Evolutionary conservation across 495 filamentous ascomycete genomes (phyloP).

Genomic region (Cladorrhinum samala): DNA sequence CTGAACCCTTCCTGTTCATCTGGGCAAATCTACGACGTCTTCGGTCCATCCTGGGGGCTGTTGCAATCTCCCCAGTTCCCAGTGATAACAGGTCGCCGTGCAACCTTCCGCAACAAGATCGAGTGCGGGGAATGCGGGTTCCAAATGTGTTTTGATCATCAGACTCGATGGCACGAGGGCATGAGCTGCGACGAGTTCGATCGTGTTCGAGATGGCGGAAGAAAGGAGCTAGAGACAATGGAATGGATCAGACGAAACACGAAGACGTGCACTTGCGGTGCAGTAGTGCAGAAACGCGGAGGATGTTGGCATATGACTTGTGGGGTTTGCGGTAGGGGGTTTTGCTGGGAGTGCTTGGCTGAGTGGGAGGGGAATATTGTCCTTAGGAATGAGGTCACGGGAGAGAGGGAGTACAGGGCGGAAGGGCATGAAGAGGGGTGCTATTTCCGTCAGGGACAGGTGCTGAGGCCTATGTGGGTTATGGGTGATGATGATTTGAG

Average conservation of each 20-base stretch:
- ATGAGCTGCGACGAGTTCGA: constrained; percentile 35
- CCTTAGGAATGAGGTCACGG: background rate
- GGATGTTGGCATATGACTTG: constrained; percentile 20
- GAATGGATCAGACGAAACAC: constrained; percentile 6
- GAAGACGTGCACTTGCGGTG: constrained; percentile 14
- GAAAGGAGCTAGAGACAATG: background rate
- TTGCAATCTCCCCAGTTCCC: constrained; percentile 6
- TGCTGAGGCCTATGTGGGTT: constrained; percentile 3
- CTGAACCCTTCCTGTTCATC: constrained; percentile 25
- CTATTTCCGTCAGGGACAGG: constrained; percentile 4
- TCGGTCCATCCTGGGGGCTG: background rate
- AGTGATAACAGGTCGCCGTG: constrained; percentile 3
- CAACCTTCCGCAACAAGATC: constrained; percentile 20
- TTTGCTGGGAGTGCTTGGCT: constrained; percentile 20
- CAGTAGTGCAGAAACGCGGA: constrained; percentile 8
- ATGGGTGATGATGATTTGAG: background rate
- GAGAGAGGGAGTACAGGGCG: background rate
- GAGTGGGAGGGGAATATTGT: constrained; percentile 10
- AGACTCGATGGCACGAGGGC: constrained; percentile 33
- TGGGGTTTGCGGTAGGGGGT: constrained; percentile 13
- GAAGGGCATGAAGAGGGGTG: constrained; percentile 8
- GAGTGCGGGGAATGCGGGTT: constrained; percentile 31
- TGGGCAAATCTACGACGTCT: constrained; percentile 31
- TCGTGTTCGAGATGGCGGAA: background rate
- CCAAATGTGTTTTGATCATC: constrained; percentile 32